phyloP scores from a whole-genome alignment of 164 flowering plant genomes.

The Aristolochia californica region DNA sequence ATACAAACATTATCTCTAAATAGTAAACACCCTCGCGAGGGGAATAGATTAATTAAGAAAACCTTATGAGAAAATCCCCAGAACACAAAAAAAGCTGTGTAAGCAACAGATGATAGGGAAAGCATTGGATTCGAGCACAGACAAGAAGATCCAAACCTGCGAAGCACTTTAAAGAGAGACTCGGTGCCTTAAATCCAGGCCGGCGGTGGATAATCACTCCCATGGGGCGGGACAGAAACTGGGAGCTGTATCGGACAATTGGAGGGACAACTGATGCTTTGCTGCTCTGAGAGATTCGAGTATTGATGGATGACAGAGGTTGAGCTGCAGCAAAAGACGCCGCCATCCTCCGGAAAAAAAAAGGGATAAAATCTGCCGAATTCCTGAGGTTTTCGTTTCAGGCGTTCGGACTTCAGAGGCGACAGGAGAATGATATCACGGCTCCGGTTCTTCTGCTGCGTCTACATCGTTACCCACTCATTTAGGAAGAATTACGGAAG shows the following conservation, averaged over 20 bases:
- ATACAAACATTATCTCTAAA: no score
- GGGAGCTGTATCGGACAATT: not conserved
- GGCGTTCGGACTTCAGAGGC: no score
- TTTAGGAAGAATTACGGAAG: no score
- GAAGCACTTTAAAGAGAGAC: constrained; percentile 3
- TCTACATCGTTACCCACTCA: no score
- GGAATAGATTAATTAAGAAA: not conserved
- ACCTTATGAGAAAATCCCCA: not conserved
- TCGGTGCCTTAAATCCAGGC: not conserved
- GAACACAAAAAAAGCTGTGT: not conserved
- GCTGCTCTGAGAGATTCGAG: not conserved
- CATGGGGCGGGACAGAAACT: not conserved
- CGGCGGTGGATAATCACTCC: not conserved
- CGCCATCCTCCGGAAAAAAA: not conserved
- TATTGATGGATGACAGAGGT: not conserved
- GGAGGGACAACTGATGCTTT: not conserved
- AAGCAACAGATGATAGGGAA: not conserved
- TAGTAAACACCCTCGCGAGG: no score
- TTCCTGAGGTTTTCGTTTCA: no score
- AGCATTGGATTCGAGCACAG: not conserved
- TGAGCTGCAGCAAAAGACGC: not conserved
- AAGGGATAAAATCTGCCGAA: no score
- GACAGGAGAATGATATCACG: no score
- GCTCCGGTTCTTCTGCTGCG: no score
- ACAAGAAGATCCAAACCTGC: not conserved